Base-by-base conservation (phyloP, 2,329 filamentous ascomycete genomes). In the Pseudogymnoascus sp. region DNA sequence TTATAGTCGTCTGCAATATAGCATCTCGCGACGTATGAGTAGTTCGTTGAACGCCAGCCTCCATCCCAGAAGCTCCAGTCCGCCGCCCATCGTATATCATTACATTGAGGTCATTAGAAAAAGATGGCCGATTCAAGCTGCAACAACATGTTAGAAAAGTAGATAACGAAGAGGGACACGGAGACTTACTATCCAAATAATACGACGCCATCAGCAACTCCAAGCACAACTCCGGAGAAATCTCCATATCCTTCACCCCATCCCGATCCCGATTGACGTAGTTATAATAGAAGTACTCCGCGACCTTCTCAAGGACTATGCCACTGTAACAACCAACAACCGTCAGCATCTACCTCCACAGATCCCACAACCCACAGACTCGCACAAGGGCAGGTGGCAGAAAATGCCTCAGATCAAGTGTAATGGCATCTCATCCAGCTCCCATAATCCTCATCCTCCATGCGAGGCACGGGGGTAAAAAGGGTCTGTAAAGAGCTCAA, bases 231-330 rank as follows among this genome's bases (percentile, higher is more conserved):
- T 93, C 89, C 31, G 89, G 84, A 11, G 89, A 89, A 64, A 93
- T 87, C 15, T 92, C 88, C 86, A 92, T 88, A 71, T 93, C 90
- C 4, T 87, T 86, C 19, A 92, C 88, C 69, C 91, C 86, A 69
- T 87, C 86, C 68, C 80, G 80, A 68, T 91, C 83, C 61, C 82
- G 82, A 75, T 90, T 82, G 71, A 87, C 87, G 76, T 91, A 87
- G 79, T 89, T 89, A 78, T 92, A 93, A 73, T 91, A 89, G 66
- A 92, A 87, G 76, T 93, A 93, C 76, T 93, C 88, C 74, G 87
- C 89, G 33, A 93, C 86, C 73, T 91, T 91, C 74, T 93, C 89
- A 2, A 93, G 83, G 5, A 92, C 83, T 62, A 87, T 78, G 67
- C 85, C 87, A 75, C 88, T 92, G 73, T 69, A 61, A 13, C 35